A percentile compares a stretch with the other conserved stretches of the same genome.
phyloP scores from a whole-genome alignment of 176 grass and related monocot species.

The Panicum miliaceum region DNA sequence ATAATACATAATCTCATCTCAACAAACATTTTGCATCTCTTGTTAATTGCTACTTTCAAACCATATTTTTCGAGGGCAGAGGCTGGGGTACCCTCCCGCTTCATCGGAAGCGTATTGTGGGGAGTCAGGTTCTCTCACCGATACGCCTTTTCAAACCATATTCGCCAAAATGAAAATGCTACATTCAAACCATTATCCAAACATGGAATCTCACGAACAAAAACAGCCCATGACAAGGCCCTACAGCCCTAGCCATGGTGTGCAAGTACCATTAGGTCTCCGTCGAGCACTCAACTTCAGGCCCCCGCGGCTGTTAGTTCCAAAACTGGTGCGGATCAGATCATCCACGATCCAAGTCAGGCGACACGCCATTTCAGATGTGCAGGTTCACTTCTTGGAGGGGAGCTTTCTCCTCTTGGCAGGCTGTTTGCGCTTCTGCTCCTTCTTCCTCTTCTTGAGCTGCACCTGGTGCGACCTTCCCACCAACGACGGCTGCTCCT shows the following conservation, averaged over 20 bases:
- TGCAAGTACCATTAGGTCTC: neutral
- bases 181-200: neutral
- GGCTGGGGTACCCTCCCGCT: no score
- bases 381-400: slow-evolving; percentile 38
- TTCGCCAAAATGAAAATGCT: no score
- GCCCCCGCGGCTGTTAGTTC: slow-evolving; percentile 3
- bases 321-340: slow-evolving; percentile 24
- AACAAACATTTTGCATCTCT: slow-evolving; percentile 13
- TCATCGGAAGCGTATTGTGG: no score
- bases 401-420: slow-evolving; percentile 64
- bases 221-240: neutral
- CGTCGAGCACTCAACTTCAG: neutral
- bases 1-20: neutral
- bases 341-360: neutral
- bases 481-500: slow-evolving; percentile 79
- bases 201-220: neutral
- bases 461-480: slow-evolving; percentile 73
- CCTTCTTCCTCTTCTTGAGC: slow-evolving; percentile 81
- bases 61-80: no score
- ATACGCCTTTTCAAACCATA: no score
- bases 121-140: no score
- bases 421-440: slow-evolving; percentile 52
- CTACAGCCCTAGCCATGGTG: neutral
- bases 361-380: neutral
- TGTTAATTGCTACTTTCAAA: neutral